Evolutionary conservation across 768 basidiomycete species (phyloP).

Genomic region (Mycena sanguinolenta): DNA sequence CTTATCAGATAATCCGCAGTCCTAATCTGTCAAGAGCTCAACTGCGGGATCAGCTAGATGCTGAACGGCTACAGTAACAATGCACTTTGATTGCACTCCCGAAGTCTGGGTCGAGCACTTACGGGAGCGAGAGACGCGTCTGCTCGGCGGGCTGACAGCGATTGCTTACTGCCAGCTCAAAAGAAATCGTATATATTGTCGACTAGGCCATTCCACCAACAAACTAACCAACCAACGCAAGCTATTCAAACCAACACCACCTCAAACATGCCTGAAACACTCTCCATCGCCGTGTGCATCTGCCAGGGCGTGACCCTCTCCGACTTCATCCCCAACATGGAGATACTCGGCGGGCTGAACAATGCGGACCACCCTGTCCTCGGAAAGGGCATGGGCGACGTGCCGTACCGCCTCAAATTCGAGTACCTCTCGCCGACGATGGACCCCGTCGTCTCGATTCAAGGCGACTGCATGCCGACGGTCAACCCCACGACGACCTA

Average conservation of each 20-base stretch:
- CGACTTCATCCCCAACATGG: conserved; percentile 34
- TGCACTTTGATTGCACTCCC: too few relatives aligned
- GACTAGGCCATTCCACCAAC: background rate
- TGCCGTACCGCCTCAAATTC: conserved; percentile 24
- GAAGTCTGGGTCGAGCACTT: background rate
- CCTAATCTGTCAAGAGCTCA: background rate
- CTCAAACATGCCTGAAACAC: conserved; percentile 19
- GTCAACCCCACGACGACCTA: conserved; percentile 35
- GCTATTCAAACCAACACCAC: background rate
- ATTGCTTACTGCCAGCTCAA: background rate
- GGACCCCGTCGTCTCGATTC: conserved; percentile 23
- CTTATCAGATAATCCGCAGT: background rate
- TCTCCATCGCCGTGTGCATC: conserved; percentile 35
- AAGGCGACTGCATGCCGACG: conserved; percentile 12
- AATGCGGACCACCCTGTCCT: conserved; percentile 23
- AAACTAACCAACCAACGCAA: background rate
- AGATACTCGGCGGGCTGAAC: conserved; percentile 31
- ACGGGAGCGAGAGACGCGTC: background rate
- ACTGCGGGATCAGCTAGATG: background rate
- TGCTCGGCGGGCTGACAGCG: background rate
- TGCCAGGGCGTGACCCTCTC: conserved; percentile 33
- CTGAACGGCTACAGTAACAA: background rate
- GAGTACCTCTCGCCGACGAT: conserved; percentile 32
- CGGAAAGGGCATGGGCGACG: conserved; percentile 16
- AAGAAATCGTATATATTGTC: background rate